Conservation (phyloP, 768 basidiomycete genomes). For the Boletus subparvulus region DNA sequence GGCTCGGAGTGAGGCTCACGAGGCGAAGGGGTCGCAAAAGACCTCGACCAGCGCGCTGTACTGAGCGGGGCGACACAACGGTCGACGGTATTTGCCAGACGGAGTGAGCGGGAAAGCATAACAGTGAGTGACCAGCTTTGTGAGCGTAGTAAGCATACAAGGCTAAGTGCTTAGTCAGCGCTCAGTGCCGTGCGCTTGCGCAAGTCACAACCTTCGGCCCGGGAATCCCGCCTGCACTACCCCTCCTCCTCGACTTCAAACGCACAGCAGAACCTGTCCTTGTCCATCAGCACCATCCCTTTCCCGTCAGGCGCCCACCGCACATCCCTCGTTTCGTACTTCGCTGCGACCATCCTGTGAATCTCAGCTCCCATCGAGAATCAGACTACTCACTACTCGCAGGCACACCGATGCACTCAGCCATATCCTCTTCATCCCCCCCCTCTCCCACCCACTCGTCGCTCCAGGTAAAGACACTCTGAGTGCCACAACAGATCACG, state of each 20-base stretch:
- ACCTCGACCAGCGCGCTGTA: conserved; percentile 36
- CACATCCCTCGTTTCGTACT: conserved; percentile 69
- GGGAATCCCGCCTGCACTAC: neutral
- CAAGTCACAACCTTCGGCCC: neutral
- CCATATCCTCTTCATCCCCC: conserved; percentile 69
- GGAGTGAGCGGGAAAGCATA: conserved; percentile 67
- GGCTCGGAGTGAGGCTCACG: conserved; percentile 30
- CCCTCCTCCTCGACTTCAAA: conserved; percentile 64
- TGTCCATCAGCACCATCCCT: conserved; percentile 72
- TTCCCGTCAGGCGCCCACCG: conserved; percentile 88
- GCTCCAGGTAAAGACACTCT: conserved; percentile 76
- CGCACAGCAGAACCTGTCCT: conserved; percentile 80
- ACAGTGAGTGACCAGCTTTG: neutral
- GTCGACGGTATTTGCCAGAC: conserved; percentile 48
- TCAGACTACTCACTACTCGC: conserved; percentile 56
- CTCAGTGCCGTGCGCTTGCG: neutral
- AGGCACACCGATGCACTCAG: conserved; percentile 88
- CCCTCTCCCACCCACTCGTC: conserved; percentile 72
- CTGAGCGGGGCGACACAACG: conserved; percentile 38
- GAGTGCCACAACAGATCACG: conserved; percentile 62
- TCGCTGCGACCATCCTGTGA: conserved; percentile 41
- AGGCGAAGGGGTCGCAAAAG: conserved; percentile 50
- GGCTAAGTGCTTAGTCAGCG: conserved; percentile 20
- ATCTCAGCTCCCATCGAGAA: neutral
- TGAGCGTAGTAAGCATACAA: neutral